phyloP scores from a whole-genome alignment of 202 grass and related monocot species.

The Sporobolus alterniflorus region DNA sequence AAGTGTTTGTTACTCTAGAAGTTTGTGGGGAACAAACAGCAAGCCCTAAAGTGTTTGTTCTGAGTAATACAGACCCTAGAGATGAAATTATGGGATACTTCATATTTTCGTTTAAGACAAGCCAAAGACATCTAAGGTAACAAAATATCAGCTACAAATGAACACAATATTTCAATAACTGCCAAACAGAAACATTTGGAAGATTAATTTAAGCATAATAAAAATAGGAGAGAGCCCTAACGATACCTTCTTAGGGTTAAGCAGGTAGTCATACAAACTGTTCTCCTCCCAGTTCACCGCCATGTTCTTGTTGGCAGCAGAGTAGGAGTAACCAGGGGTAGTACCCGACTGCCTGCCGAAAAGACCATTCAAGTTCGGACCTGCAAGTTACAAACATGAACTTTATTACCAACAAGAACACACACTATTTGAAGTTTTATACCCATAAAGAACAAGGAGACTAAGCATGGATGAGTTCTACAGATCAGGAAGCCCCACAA shows the following conservation, averaged over 20 bases:
- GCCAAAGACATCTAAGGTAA: neutral
- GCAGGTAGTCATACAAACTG: conserved; percentile 82
- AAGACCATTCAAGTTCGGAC: conserved; percentile 90
- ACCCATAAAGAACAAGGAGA: neutral
- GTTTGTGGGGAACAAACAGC: neutral
- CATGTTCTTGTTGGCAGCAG: conserved; percentile 78
- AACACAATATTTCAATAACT: too few relatives aligned
- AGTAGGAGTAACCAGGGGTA: conserved; percentile 79
- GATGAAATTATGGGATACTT: neutral
- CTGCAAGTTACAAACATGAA: conserved; percentile 32
- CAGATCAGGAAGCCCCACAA: neutral
- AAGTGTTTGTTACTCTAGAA: neutral
- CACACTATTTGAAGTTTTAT: neutral
- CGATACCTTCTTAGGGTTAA: conserved; percentile 90
- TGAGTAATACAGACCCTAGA: neutral
- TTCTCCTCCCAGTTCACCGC: conserved; percentile 85
- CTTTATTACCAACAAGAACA: neutral
- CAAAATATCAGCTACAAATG: neutral
- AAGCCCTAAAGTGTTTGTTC: neutral
- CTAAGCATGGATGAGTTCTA: neutral
- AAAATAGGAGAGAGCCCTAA: neutral
- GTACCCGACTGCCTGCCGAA: conserved; percentile 90
- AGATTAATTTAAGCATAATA: neutral
- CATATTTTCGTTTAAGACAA: neutral
- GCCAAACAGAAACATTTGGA: neutral